Percentiles rank a stretch among this genome's conserved stretches.
phyloP scores from a whole-genome alignment of 345 rosid species.

The Sisymbrium irio region DNA sequence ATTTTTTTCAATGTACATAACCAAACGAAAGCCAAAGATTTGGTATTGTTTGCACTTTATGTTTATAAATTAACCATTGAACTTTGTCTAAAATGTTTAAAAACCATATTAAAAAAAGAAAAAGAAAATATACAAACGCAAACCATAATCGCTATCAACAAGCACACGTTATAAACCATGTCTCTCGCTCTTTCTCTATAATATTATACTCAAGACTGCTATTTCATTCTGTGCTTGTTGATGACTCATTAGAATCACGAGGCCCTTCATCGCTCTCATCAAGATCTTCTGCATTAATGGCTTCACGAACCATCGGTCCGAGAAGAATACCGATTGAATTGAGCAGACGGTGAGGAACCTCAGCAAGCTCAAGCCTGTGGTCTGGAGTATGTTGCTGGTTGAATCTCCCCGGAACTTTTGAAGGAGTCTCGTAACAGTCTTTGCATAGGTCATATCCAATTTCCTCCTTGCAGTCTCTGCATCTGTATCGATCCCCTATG shows the following conservation, averaged over 20 bases:
- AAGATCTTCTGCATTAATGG: background rate
- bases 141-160: background rate
- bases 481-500: constrained; percentile 67
- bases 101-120: background rate
- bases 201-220: background rate
- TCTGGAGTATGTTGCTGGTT: constrained; percentile 88
- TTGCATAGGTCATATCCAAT: constrained; percentile 86
- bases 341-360: background rate
- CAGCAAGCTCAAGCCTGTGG: constrained; percentile 47
- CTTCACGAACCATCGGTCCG: background rate
- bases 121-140: background rate
- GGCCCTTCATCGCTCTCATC: constrained; percentile 24
- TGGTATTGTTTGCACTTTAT: background rate
- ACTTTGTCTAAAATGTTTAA: background rate
- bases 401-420: constrained; percentile 75
- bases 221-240: constrained; percentile 9
- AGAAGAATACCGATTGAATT: constrained; percentile 1
- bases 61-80: background rate
- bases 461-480: constrained; percentile 60
- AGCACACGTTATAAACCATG: background rate
- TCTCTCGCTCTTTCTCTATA: background rate
- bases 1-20: background rate
- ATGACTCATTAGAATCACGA: constrained; percentile 21
- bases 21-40: background rate
- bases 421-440: constrained; percentile 59